Evolutionary conservation across 495 filamentous ascomycete genomes (phyloP).

Genomic region (Penicillium macrosclerotiorum): DNA sequence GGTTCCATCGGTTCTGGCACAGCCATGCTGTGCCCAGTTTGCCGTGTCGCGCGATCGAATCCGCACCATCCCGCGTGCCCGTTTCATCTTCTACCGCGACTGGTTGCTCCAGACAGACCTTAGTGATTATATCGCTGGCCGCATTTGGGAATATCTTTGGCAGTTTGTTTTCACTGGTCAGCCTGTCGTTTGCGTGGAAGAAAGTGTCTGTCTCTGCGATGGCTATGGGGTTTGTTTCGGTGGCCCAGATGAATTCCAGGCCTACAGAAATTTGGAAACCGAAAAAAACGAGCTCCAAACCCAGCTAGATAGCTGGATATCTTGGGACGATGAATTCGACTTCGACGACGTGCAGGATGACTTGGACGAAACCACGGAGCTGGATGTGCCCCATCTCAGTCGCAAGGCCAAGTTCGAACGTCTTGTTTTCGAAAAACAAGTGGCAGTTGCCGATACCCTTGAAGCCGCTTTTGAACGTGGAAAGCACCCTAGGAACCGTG

Average conservation of each 20-base stretch:
- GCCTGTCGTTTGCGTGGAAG: constrained; percentile 57
- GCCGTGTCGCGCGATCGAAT: constrained; percentile 55
- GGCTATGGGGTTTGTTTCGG: constrained; percentile 79
- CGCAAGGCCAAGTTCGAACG: constrained; percentile 28
- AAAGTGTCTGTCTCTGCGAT: constrained; percentile 74
- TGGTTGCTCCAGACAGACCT: constrained; percentile 65
- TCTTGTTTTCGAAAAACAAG: constrained; percentile 27
- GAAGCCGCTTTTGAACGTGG: constrained; percentile 50
- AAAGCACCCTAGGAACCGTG: constrained; percentile 48
- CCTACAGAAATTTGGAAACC: constrained; percentile 42
- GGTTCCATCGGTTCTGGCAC: constrained; percentile 53
- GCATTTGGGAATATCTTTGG: constrained; percentile 77
- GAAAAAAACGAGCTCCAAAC: constrained; percentile 42
- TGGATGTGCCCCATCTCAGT: constrained; percentile 38
- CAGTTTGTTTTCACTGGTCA: constrained; percentile 64
- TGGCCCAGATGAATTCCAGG: constrained; percentile 49
- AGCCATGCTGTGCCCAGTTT: constrained; percentile 70
- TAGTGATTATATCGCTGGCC: constrained; percentile 65
- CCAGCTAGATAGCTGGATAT: constrained; percentile 48
- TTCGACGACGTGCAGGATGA: constrained; percentile 29
- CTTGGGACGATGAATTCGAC: constrained; percentile 35
- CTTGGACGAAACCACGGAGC: constrained; percentile 26
- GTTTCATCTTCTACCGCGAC: constrained; percentile 63
- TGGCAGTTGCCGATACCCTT: constrained; percentile 33
- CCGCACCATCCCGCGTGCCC: constrained; percentile 53